Conservation (phyloP, 345 rosid genomes). For the Mangifera indica region DNA sequence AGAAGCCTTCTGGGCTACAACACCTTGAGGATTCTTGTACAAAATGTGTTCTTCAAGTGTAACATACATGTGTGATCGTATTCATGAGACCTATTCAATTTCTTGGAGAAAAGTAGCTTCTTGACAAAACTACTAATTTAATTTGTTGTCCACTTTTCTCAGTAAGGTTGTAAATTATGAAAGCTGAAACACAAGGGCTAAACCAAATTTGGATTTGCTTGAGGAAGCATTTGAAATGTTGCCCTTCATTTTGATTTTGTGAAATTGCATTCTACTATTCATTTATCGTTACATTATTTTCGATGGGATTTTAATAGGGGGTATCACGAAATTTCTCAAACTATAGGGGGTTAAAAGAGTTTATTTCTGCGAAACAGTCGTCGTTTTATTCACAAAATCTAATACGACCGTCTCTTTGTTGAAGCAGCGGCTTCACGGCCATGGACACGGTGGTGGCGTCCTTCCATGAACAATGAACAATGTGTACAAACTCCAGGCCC, state of each 20-base stretch:
- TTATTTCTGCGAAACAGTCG: too few relatives aligned
- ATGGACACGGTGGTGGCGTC: not conserved
- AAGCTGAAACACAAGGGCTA: not conserved
- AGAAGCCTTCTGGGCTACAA: slow-evolving; percentile 18
- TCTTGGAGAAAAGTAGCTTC: not conserved
- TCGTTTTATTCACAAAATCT: too few relatives aligned
- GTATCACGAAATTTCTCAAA: too few relatives aligned
- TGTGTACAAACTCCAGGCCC: slow-evolving; percentile 34
- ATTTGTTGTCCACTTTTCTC: not conserved
- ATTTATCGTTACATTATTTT: not conserved
- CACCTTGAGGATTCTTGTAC: slow-evolving; percentile 25
- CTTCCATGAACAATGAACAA: slow-evolving; percentile 33
- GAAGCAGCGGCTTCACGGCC: too few relatives aligned
- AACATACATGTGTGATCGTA: slow-evolving; percentile 21
- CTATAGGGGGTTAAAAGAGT: too few relatives aligned
- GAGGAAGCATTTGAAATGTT: not conserved
- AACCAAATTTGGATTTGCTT: not conserved
- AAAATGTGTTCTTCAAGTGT: slow-evolving; percentile 11
- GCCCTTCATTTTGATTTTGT: not conserved
- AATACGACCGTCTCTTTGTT: too few relatives aligned
- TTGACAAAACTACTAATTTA: not conserved
- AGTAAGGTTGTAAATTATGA: not conserved
- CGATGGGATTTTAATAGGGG: too few relatives aligned
- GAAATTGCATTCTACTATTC: not conserved
- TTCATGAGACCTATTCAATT: not conserved